Evolutionary conservation across 192 early-diverging fungal species (phyloP), one percentile per base, ranked within the genome.

Genomic region (Dissophora ornata): DNA sequence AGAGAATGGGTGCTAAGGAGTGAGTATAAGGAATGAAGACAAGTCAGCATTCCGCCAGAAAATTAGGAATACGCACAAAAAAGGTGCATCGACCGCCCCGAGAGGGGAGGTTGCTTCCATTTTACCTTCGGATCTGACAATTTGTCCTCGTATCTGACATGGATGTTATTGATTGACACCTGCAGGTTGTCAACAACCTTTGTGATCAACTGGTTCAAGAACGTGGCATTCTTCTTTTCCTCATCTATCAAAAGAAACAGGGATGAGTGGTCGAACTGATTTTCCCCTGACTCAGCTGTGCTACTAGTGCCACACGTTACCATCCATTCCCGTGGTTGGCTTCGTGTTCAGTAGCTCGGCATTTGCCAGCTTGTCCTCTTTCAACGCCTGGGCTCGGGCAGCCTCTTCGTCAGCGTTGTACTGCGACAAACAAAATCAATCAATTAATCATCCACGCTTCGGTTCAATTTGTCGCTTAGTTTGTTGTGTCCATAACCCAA

Each of bases 151-250:
- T 97, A 99, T 26, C 97, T 84, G 53, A 99, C 83, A 69, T 99
- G 97, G 40, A 98, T 98, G 77, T 97, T 95, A 48, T 92, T 90
- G 66, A 99, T 96, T 10, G 92, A 90, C 8, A 99, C 88, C 59
- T 99, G 97, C 42, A 99, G 71, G 69, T 99, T 99, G 70, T 99
- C 96, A 4, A 99, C 87, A 30, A 99, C 94, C 78, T 96, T 97
- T 13, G 95, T 92, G 25, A 93, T 84, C 30, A 99, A 84, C 81
- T 95, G 94, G 51, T 92, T 90, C 26, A 96, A 71, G 77, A 96
- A 97, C 15, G 93, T 90, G n/a, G 90, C 87, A 62, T 95, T 90
- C 62, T 94, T 91, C 49, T 85, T 82, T 61, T 89, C 84, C 21
- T 86, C 85, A 28, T 79, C 86, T 47, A 50, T 38, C 19, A 15